phyloP scores from a whole-genome alignment of 2,329 filamentous ascomycete genomes.

The Ophiocordyceps sinensis region DNA sequence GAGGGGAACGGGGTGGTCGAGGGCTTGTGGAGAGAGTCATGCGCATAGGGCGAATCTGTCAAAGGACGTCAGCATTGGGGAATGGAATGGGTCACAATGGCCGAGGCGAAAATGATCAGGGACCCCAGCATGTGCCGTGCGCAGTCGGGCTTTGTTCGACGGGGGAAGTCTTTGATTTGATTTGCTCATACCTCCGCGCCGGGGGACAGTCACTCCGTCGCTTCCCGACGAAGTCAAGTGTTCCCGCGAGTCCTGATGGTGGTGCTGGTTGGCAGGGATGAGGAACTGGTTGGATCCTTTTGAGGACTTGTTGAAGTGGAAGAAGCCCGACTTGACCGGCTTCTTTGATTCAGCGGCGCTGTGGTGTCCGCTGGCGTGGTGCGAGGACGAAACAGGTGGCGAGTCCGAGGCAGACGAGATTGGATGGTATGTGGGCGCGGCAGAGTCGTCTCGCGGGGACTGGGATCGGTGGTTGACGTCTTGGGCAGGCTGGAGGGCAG shows the following conservation, averaged over 20 bases:
- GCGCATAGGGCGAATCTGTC: conserved; percentile 12
- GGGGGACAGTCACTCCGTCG: conserved; percentile 15
- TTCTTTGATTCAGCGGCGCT: conserved; percentile 23
- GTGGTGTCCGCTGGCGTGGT: conserved; percentile 8
- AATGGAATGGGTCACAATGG: neutral
- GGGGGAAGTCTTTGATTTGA: neutral
- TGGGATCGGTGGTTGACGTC: conserved; percentile 9
- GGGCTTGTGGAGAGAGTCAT: conserved; percentile 22
- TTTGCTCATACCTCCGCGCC: conserved; percentile 18
- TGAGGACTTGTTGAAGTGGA: conserved; percentile 33
- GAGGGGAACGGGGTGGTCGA: conserved; percentile 24
- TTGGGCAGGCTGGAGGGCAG: conserved; percentile 6
- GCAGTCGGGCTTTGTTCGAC: conserved; percentile 1
- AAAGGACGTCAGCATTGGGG: conserved; percentile 6
- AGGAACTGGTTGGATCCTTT: conserved; percentile 23
- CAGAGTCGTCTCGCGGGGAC: conserved; percentile 9
- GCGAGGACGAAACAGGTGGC: conserved; percentile 8
- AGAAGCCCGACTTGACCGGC: conserved; percentile 33
- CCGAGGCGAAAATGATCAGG: neutral
- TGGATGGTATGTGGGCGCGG: conserved; percentile 8
- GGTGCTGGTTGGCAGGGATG: conserved; percentile 13
- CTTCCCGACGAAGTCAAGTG: conserved; percentile 23
- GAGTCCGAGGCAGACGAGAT: conserved; percentile 12
- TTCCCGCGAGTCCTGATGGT: conserved; percentile 18
- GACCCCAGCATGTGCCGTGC: neutral